A percentile compares a stretch with the other conserved stretches of the same genome.
Evolutionary conservation across 768 basidiomycete genomes (phyloP).

Genomic region (Xerocomellus intermedius): DNA sequence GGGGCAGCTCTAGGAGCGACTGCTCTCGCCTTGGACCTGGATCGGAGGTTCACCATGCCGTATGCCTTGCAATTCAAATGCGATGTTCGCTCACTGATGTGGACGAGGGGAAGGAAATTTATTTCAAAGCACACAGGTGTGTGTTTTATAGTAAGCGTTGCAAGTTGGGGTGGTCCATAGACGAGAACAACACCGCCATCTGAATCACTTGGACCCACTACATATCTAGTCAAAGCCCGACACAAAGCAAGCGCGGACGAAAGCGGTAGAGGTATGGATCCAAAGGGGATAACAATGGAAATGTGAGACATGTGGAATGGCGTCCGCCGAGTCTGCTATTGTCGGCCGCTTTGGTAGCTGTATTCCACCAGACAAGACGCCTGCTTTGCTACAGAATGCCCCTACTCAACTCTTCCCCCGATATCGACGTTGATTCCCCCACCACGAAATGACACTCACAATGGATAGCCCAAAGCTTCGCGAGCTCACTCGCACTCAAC

Average conservation of each 20-base stretch:
- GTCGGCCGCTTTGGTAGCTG: neutral
- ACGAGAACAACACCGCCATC: conserved; percentile 12
- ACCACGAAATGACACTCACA: neutral
- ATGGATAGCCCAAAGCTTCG: conserved; percentile 22
- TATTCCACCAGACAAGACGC: neutral
- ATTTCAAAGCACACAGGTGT: neutral
- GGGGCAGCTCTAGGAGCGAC: neutral
- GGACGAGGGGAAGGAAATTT: neutral
- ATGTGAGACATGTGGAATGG: neutral
- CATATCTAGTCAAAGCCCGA: neutral
- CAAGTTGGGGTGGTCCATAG: neutral
- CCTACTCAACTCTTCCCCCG: neutral
- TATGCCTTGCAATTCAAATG: neutral
- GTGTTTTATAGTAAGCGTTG: conserved; percentile 9
- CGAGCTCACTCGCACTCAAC: conserved; percentile 17
- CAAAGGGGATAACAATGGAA: neutral
- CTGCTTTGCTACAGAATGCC: neutral
- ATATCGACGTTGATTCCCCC: neutral
- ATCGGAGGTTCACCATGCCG: conserved; percentile 9
- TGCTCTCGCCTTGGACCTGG: conserved; percentile 6
- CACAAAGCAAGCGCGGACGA: neutral
- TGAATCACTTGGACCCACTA: conserved; percentile 12
- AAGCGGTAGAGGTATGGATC: neutral
- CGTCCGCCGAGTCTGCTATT: neutral
- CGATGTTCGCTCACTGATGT: neutral